These are phyloP conservation scores for Biscogniauxia sp. DNA, from an alignment of 2,329 filamentous ascomycete species.

Conservation along the genomic window DNA sequence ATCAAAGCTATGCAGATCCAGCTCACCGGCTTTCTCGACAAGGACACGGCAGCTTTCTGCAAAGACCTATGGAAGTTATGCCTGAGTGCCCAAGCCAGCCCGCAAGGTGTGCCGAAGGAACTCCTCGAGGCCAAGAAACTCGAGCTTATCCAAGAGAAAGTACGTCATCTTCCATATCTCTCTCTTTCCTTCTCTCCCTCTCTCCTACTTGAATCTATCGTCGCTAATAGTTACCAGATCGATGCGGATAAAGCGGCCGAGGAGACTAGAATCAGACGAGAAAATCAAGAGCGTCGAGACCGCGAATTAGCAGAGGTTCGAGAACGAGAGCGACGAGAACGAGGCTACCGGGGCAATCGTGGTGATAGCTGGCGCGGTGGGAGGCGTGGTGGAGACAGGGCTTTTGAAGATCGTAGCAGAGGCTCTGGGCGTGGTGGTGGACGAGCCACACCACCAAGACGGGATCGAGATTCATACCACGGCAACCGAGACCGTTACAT, in stretches of 20 bases:
- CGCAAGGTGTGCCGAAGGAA: conserved; percentile 90
- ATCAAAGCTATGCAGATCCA: conserved; percentile 95
- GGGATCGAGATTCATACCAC: conserved; percentile 43
- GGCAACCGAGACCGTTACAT: conserved; percentile 51
- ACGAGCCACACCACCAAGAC: conserved; percentile 48
- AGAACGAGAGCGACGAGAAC: conserved; percentile 59
- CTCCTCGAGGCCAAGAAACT: conserved; percentile 93
- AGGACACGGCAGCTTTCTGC: conserved; percentile 85
- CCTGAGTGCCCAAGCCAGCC: conserved; percentile 82
- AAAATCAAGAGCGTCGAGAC: conserved; percentile 69
- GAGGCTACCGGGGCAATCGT: conserved; percentile 49
- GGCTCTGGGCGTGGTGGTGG: conserved; percentile 44
- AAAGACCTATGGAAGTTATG: conserved; percentile 92
- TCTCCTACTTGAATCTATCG: not conserved
- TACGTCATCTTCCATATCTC: conserved; percentile 35
- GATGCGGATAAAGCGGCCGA: conserved; percentile 81
- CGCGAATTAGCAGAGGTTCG: conserved; percentile 67
- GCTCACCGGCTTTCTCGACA: conserved; percentile 91
- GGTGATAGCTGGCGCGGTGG: conserved; percentile 52
- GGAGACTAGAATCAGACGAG: conserved; percentile 67
- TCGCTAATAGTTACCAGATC: conserved; percentile 49
- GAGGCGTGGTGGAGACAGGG: conserved; percentile 51
- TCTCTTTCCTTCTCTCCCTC: not conserved
- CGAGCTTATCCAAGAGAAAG: conserved; percentile 93
- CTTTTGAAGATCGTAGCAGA: conserved; percentile 44